Percentiles rank a stretch among this genome's conserved stretches.
Conservation (phyloP, 148 eudicot genomes). For the Chenopodium suecicum region DNA sequence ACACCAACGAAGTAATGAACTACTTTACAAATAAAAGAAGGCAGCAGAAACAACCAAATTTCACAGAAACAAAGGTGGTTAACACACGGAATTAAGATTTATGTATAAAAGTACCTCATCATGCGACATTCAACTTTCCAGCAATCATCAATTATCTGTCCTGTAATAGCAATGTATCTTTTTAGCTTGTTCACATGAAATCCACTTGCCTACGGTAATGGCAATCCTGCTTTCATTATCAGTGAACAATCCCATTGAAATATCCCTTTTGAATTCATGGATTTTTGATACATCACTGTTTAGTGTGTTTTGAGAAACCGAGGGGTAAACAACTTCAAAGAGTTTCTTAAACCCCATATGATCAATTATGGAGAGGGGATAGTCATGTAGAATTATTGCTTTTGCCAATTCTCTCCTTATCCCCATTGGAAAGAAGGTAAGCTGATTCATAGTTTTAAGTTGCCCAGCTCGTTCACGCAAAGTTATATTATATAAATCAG, state of each 20-base stretch:
- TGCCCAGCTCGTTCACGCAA: neutral
- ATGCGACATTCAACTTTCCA: conserved; percentile 11
- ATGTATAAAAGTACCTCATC: neutral
- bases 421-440: conserved; percentile 5
- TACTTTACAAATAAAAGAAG: neutral
- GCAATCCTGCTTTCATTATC: conserved; percentile 3
- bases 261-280: neutral
- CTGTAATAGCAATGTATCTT: conserved; percentile 20
- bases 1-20: too few relatives aligned
- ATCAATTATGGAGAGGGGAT: conserved; percentile 20
- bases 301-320: conserved; percentile 14
- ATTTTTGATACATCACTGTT: conserved; percentile 18
- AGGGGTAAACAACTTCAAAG: conserved; percentile 1
- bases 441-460: neutral
- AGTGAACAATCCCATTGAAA: neutral
- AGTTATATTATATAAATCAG: neutral
- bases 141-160: conserved; percentile 7
- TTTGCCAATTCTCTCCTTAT: conserved; percentile 20
- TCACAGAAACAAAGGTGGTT: too few relatives aligned
- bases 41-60: neutral
- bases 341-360: conserved; percentile 17
- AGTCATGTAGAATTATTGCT: conserved; percentile 17
- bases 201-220: conserved; percentile 14
- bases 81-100: neutral
- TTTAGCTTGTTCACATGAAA: conserved; percentile 18